Percentiles rank a stretch among this genome's conserved stretches.
Conservation (phyloP, 805 yeast genomes). For the Jamesozyma rosinii region DNA sequence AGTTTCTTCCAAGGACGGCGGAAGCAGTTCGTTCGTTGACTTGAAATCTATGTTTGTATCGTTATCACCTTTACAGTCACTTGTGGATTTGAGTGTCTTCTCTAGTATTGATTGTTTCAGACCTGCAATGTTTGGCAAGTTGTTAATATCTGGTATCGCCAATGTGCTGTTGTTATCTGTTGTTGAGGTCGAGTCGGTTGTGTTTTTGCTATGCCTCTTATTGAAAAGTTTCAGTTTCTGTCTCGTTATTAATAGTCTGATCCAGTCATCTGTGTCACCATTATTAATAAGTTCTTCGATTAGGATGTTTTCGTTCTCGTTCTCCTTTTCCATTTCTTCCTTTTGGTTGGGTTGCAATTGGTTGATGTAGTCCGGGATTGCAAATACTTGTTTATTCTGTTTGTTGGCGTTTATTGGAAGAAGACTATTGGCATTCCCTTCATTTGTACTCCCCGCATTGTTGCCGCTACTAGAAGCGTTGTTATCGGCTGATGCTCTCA, state of each 20-base stretch:
- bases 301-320: constrained; percentile 16
- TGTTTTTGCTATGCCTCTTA: constrained; percentile 6
- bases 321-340: constrained; percentile 11
- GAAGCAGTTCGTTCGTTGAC: constrained; percentile 8
- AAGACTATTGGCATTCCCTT: background rate
- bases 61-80: background rate
- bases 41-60: background rate
- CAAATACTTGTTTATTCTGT: constrained; percentile 1
- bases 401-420: constrained; percentile 1
- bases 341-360: constrained; percentile 15
- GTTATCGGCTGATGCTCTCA: background rate
- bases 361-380: constrained; percentile 28
- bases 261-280: constrained; percentile 33
- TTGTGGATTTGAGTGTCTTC: background rate
- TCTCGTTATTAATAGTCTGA: constrained; percentile 25
- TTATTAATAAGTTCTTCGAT: constrained; percentile 25
- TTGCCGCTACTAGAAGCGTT: background rate
- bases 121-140: constrained; percentile 21
- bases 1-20: constrained; percentile 5
- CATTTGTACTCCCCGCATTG: background rate
- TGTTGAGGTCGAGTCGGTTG: background rate
- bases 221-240: constrained; percentile 22
- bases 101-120: constrained; percentile 18
- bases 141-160: constrained; percentile 10
- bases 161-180: background rate